Base-by-base conservation (phyloP, 768 basidiomycete species). In the Antrodiella citrinella region DNA sequence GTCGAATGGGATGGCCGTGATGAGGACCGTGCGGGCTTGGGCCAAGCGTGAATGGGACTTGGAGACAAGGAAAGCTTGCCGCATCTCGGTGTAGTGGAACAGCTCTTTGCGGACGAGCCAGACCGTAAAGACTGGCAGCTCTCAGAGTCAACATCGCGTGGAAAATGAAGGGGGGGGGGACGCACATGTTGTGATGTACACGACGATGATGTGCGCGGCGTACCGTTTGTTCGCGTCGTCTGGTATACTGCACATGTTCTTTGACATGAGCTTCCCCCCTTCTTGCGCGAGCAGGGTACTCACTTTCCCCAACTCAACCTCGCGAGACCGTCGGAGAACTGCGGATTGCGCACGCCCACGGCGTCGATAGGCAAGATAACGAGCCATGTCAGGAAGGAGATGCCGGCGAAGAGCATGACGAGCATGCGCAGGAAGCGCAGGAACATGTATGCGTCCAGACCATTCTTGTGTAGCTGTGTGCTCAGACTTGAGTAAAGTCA, bases 11-110 rank as follows among this genome's bases (percentile, higher is more conserved):
- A 85, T 74, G 30, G 77, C 74, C 0, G 82, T 82, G 51, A 86
- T 72, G 47, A 86, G 76, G 11, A 86, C 81, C 0, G 84, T 85
- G 21, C 78, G 74, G 1, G 83, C 81, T 66, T 84, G 82, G 5
- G 83, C 75, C 10, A 78, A 70, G 4, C 68, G 67, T 1, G 80
- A 77, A 60, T 86, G 83, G 7, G 72, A 72, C 46, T 72, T 72
- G 57, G 72, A 74, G 57, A 82, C 71, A 42, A 86, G 74, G 61
- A 81, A 80, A 51, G 78, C 73, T 43, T 75, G 74, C 38, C 78
- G 74, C 59, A 81, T 69, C 40, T 74, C 66, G 22, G 80, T 61
- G 64, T 79, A 86, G 52, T 77, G 67, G 58, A 69, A 50, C 71
- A 83, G 76, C 57, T 84, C 82, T 18, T 66, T 68, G 25, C 75